Evolutionary conservation across 179 eudicot species (phyloP).

Genomic region (Silene noctiflora): DNA sequence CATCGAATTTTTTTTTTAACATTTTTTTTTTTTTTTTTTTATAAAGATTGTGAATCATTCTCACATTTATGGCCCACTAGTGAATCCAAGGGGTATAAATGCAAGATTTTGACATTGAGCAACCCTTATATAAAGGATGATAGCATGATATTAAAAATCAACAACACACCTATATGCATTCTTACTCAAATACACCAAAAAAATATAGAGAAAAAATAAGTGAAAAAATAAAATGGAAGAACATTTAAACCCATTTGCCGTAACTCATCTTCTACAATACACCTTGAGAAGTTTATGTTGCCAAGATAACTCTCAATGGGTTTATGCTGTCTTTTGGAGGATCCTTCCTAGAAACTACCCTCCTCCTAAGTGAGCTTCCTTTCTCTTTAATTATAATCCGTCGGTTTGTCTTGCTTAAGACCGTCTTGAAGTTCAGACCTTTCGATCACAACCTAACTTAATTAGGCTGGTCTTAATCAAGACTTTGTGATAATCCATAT

Average conservation of each 20-base stretch:
- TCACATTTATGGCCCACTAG: not conserved
- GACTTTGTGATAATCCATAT: no score
- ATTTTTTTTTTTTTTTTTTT: no score
- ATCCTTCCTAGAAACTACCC: slow-evolving; percentile 48
- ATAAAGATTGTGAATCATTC: no score
- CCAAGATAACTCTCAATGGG: slow-evolving; percentile 45
- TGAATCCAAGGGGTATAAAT: slow-evolving; percentile 25
- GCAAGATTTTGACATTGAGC: slow-evolving; percentile 39
- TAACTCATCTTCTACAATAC: slow-evolving; percentile 65
- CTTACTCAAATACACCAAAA: slow-evolving; percentile 13
- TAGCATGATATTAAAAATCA: slow-evolving; percentile 27
- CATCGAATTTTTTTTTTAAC: no score
- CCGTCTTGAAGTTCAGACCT: no score
- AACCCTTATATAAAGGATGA: slow-evolving; percentile 38
- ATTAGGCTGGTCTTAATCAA: no score
- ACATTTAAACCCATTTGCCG: slow-evolving; percentile 64
- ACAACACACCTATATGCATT: not conserved
- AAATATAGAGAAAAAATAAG: slow-evolving; percentile 4
- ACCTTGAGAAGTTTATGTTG: slow-evolving; percentile 46
- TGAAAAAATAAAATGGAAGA: slow-evolving; percentile 60
- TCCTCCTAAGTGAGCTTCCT: slow-evolving; percentile 40
- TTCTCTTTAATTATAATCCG: not conserved
- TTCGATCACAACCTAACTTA: no score
- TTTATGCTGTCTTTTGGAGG: slow-evolving; percentile 47
- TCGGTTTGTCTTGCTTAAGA: no score